phyloP scores from a whole-genome alignment of 2,329 filamentous ascomycete genomes.

The Chaetomium strumarium region DNA sequence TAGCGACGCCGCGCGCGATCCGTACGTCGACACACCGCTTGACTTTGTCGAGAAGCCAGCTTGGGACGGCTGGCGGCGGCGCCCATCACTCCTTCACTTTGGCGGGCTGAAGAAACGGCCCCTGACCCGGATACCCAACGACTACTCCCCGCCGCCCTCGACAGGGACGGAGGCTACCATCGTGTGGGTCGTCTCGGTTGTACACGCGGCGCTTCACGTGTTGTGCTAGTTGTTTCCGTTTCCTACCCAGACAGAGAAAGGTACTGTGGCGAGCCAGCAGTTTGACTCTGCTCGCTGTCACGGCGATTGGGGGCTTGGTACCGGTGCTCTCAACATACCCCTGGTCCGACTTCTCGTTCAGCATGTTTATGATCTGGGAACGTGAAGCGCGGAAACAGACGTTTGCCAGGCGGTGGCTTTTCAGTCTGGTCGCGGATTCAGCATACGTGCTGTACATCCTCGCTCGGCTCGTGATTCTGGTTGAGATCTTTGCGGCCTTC shows the following conservation, averaged over 20 bases:
- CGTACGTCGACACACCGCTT: conserved; percentile 14
- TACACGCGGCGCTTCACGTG: conserved; percentile 8
- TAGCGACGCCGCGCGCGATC: conserved; percentile 7
- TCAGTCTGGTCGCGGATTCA: conserved; percentile 4
- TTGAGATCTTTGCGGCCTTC: conserved; percentile 11
- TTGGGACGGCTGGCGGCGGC: conserved; percentile 11
- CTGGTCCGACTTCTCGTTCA: conserved; percentile 18
- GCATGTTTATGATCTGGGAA: conserved; percentile 15
- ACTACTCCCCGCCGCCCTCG: conserved; percentile 11
- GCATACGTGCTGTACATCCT: conserved; percentile 13
- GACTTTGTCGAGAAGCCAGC: conserved; percentile 14
- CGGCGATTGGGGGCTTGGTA: conserved; percentile 11
- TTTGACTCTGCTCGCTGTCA: conserved; percentile 8
- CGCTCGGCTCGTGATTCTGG: conserved; percentile 8
- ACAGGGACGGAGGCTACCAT: conserved; percentile 14
- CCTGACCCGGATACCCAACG: conserved; percentile 9
- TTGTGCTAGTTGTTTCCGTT: conserved; percentile 14
- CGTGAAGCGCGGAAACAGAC: conserved; percentile 9
- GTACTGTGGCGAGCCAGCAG: conserved; percentile 8
- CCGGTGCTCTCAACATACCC: conserved; percentile 11
- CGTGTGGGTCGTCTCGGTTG: conserved; percentile 12
- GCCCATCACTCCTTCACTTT: conserved; percentile 5
- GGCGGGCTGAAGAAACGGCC: conserved; percentile 10
- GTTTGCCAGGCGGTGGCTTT: conserved; percentile 3
- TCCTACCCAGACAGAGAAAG: neutral